These are phyloP conservation scores for Terana coerulea DNA, from an alignment of 768 basidiomycete species.

Conservation along the genomic window DNA sequence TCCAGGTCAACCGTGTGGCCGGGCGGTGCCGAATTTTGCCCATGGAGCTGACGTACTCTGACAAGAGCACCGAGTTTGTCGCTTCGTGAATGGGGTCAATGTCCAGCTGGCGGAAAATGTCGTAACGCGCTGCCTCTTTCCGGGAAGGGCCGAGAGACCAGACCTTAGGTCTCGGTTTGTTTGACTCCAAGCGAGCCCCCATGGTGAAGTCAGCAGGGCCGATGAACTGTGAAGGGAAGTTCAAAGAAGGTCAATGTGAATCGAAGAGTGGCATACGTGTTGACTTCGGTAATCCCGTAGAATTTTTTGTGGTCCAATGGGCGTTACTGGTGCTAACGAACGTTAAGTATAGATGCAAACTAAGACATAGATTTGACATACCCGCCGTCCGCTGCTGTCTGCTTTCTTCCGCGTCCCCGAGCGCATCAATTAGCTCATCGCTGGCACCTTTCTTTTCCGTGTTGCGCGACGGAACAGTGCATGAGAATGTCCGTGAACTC, in stretches of 20 bases:
- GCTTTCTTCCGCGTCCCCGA: background rate
- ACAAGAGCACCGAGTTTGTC: conserved; percentile 55
- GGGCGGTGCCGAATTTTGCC: conserved; percentile 75
- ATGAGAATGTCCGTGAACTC: conserved; percentile 1
- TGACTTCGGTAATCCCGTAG: no score
- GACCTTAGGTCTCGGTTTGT: conserved; percentile 17
- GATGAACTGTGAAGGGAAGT: conserved; percentile 27
- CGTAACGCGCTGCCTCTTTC: conserved; percentile 48
- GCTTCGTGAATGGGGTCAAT: conserved; percentile 74
- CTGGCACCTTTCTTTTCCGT: background rate
- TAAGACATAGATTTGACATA: background rate
- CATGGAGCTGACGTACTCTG: conserved; percentile 64
- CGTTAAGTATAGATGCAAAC: background rate
- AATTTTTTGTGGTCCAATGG: no score
- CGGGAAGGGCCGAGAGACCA: conserved; percentile 53
- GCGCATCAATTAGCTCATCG: background rate
- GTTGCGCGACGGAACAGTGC: background rate
- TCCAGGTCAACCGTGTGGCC: conserved; percentile 68
- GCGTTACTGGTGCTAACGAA: no score
- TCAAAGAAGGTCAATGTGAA: no score
- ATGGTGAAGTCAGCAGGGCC: conserved; percentile 42
- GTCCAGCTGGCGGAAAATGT: conserved; percentile 67
- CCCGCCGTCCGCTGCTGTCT: background rate
- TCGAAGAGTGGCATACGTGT: no score
- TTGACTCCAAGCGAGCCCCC: conserved; percentile 27